Evolutionary conservation across 805 yeast species (phyloP).

Genomic region (Spathaspora gorwiae): DNA sequence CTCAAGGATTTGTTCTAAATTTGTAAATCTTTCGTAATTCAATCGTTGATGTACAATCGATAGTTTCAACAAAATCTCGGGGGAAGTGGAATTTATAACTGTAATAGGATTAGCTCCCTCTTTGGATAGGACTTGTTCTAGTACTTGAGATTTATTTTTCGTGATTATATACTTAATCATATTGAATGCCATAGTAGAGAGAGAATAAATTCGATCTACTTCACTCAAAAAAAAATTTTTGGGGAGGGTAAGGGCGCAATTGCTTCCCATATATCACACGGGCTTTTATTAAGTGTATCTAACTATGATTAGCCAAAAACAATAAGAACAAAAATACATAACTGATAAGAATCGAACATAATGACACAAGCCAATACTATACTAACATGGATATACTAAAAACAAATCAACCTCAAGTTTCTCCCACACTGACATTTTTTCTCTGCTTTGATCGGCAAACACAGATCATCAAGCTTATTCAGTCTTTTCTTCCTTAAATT

Average conservation of each 20-base stretch:
- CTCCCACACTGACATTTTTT: background rate
- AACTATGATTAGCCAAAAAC: too few relatives aligned
- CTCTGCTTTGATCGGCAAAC: background rate
- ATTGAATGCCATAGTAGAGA: background rate
- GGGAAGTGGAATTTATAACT: constrained; percentile 10
- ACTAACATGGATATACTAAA: too few relatives aligned
- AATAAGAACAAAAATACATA: too few relatives aligned
- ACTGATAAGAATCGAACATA: too few relatives aligned
- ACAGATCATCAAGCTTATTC: background rate
- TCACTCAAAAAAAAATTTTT: too few relatives aligned
- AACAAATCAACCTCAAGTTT: background rate
- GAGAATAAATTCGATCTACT: too few relatives aligned
- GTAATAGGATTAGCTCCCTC: background rate
- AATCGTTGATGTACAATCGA: background rate
- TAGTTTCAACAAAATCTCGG: constrained; percentile 2
- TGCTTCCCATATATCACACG: too few relatives aligned
- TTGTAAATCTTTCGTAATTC: constrained; percentile 9
- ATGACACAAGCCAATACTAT: too few relatives aligned
- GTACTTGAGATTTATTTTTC: background rate
- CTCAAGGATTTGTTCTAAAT: constrained; percentile 5
- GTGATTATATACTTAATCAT: constrained; percentile 3
- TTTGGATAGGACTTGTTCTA: background rate
- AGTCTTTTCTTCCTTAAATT: background rate
- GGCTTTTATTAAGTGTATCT: too few relatives aligned
- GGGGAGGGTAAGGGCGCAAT: too few relatives aligned